Conservation (phyloP, 768 basidiomycete species). For the Naganishia onofrii region DNA sequence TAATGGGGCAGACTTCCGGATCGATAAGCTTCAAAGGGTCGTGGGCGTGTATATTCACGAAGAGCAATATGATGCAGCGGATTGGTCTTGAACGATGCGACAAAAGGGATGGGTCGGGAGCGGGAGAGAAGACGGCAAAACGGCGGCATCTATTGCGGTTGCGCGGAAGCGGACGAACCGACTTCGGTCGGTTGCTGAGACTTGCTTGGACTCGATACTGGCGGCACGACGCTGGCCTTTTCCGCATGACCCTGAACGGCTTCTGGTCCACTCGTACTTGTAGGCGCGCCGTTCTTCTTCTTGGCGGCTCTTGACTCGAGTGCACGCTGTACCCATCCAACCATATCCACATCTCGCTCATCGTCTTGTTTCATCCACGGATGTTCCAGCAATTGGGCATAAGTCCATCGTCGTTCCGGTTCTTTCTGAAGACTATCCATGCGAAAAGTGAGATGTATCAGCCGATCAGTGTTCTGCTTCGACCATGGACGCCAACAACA, state of each 20-base stretch:
- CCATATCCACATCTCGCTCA: constrained; percentile 73
- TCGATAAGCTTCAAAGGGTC: background rate
- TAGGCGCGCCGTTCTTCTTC: constrained; percentile 19
- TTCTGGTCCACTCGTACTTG: constrained; percentile 27
- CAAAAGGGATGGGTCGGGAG: background rate
- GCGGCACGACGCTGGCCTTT: background rate
- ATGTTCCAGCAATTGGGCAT: constrained; percentile 76
- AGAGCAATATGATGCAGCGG: background rate
- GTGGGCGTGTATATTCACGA: constrained; percentile 7
- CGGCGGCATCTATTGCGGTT: background rate
- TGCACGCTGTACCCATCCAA: constrained; percentile 66
- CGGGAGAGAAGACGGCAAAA: background rate
- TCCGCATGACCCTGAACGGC: constrained; percentile 9
- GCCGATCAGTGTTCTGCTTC: background rate
- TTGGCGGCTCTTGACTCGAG: constrained; percentile 46
- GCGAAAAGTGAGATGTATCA: background rate
- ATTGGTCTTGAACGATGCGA: constrained; percentile 1
- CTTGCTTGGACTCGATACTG: background rate
- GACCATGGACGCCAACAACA: constrained; percentile 26
- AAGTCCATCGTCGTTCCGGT: constrained; percentile 74
- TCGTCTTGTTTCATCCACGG: constrained; percentile 70
- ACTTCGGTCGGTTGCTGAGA: background rate
- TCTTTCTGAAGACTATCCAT: constrained; percentile 64
- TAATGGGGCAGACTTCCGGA: background rate
- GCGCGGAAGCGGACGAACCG: background rate